Base-by-base conservation (phyloP, 805 yeast genomes). In the Candida pseudoglaebosa region DNA sequence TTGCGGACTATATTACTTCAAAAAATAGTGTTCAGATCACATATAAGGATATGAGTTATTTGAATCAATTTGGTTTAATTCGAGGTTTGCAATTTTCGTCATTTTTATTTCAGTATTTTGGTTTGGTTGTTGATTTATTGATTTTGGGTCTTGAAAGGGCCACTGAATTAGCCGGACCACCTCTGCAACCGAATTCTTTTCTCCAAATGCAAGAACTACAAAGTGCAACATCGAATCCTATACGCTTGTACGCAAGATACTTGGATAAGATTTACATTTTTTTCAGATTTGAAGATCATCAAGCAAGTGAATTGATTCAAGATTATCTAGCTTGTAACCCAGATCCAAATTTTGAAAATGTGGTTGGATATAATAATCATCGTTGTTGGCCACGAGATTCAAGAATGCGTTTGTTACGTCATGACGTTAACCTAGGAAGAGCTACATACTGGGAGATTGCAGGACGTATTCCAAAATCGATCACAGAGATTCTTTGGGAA, bases 321-420 rank as follows among this genome's bases (percentile, higher is more conserved):
- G 91, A 86, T 17, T 88, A 71, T 52, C 61, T 90, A 16, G 71
- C 84, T 0, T 95, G 87, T 49, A 84, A 87, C 51, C 96, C 96
- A 1, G 96, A 90, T 63, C 96, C 96, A 0, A 87, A 90, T 54
- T 86, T 85, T 59, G 95, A 85, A 52, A 84, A 82, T 49, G 80
- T 82, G 5, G 78, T 84, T 24, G 95, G 95, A 0, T 91, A 89
- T 59, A 85, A 84, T 52, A 91, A 88, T 49, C 84, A 84, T 49
- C 80, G 80, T 36, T 89, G 97, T 55, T 93, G 99, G 99, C 96
- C 99, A 3, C 67, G 85, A 32, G 98, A 93, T 56, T 68, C 82
- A 15, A 75, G 97, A 42, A 93, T 93, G 98, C 77, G 88, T 47
- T 62, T 93, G 36, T 81, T 90, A 80, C 72, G 96, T 32, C 83